phyloP scores from a whole-genome alignment of 2,329 filamentous ascomycete species.

The Colletotrichum melonis region DNA sequence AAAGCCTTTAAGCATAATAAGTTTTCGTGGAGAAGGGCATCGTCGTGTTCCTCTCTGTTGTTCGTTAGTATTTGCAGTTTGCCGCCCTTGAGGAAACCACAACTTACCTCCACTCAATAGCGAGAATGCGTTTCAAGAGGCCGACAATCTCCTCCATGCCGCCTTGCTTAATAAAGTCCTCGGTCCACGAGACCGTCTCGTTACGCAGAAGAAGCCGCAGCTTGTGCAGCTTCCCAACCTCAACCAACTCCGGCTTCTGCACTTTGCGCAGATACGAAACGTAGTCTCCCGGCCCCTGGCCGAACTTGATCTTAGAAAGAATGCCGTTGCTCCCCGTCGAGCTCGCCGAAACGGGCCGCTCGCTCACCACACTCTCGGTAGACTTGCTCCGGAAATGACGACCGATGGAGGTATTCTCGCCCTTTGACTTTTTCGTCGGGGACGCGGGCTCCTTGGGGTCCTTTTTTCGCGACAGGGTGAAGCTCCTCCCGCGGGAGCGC shows the following conservation, averaged over 20 bases:
- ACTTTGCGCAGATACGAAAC: slow-evolving; percentile 86
- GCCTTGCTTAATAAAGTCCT: slow-evolving; percentile 87
- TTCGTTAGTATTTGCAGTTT: slow-evolving; percentile 40
- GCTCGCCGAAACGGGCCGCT: slow-evolving; percentile 63
- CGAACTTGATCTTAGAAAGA: slow-evolving; percentile 77
- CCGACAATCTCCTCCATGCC: slow-evolving; percentile 94
- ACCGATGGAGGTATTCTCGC: slow-evolving; percentile 67
- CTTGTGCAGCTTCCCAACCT: slow-evolving; percentile 96
- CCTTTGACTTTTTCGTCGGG: slow-evolving; percentile 79
- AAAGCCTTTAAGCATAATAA: slow-evolving; percentile 93
- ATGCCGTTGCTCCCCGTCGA: slow-evolving; percentile 67
- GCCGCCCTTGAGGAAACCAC: slow-evolving; percentile 9
- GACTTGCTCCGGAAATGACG: slow-evolving; percentile 79
- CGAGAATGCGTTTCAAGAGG: slow-evolving; percentile 90
- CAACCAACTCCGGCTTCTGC: slow-evolving; percentile 83
- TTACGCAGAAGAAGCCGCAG: slow-evolving; percentile 89
- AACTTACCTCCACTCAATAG: slow-evolving; percentile 91
- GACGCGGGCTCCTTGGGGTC: slow-evolving; percentile 68
- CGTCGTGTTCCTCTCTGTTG: slow-evolving; percentile 90
- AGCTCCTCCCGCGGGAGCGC: slow-evolving; percentile 77
- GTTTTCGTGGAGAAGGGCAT: slow-evolving; percentile 90
- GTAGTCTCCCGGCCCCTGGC: slow-evolving; percentile 84
- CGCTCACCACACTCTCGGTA: slow-evolving; percentile 73
- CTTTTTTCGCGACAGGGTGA: slow-evolving; percentile 76
- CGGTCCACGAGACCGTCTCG: slow-evolving; percentile 95